Conservation (phyloP, 805 yeast genomes). For the Suhomyces emberorum region DNA sequence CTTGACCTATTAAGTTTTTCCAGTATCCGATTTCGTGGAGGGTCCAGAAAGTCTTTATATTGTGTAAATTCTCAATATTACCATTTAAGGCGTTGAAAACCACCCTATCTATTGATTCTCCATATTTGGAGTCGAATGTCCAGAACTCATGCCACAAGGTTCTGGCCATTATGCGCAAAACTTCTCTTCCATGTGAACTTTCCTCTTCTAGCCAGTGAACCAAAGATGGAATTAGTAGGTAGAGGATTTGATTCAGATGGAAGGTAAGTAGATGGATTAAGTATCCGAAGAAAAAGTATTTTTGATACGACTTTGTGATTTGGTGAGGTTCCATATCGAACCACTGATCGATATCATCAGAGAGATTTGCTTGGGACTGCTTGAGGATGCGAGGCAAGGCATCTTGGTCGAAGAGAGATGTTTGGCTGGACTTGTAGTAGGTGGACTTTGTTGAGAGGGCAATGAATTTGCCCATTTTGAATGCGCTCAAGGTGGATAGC, state of each 20-base stretch:
- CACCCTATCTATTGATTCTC: slow-evolving; percentile 11
- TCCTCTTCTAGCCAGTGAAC: slow-evolving; percentile 38
- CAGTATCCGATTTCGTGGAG: slow-evolving; percentile 28
- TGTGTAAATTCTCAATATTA: slow-evolving; percentile 1
- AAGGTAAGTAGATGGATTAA: slow-evolving; percentile 31
- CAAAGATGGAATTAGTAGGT: slow-evolving; percentile 30
- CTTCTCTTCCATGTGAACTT: not conserved
- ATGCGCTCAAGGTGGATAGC: slow-evolving; percentile 23
- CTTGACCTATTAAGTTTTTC: slow-evolving; percentile 19
- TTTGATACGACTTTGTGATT: slow-evolving; percentile 18
- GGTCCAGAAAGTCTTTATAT: slow-evolving; percentile 22
- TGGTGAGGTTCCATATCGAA: slow-evolving; percentile 29
- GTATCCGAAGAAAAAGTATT: slow-evolving; percentile 31
- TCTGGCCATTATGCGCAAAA: not conserved
- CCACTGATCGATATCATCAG: slow-evolving; percentile 38
- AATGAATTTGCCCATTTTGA: slow-evolving; percentile 31
- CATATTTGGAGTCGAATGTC: slow-evolving; percentile 13
- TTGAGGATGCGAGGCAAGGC: slow-evolving; percentile 23
- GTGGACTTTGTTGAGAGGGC: slow-evolving; percentile 34
- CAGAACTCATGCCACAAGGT: slow-evolving; percentile 24
- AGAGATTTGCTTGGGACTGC: slow-evolving; percentile 19
- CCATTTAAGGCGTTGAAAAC: slow-evolving; percentile 15
- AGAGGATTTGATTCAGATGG: slow-evolving; percentile 31
- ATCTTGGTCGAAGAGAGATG: slow-evolving; percentile 21
- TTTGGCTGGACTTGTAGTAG: slow-evolving; percentile 29